Conservation (phyloP, 345 rosid genomes). For the Kernera saxatilis region DNA sequence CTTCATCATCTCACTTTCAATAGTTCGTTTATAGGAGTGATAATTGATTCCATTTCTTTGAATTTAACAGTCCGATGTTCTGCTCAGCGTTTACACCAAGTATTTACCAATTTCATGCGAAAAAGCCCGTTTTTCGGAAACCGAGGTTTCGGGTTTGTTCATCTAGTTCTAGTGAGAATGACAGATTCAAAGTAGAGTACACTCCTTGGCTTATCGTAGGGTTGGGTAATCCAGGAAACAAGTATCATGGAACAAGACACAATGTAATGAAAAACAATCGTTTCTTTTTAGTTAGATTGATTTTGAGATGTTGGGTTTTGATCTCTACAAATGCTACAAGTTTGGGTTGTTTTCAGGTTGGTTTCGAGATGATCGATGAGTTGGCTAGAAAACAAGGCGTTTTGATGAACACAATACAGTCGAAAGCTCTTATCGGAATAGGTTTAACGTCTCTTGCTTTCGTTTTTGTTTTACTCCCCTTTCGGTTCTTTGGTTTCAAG, state of each 20-base stretch:
- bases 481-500: neutral
- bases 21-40: neutral
- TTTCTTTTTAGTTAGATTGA: neutral
- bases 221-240: conserved; percentile 91
- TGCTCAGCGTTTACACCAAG: conserved; percentile 47
- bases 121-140: conserved; percentile 24
- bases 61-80: conserved; percentile 57
- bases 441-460: conserved; percentile 43
- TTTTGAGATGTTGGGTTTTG: neutral
- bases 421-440: conserved; percentile 84
- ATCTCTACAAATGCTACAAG: neutral
- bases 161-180: conserved; percentile 32
- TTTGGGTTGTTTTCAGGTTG: conserved; percentile 48
- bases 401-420: conserved; percentile 73
- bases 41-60: neutral
- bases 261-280: conserved; percentile 45
- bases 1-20: neutral
- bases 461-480: neutral
- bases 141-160: conserved; percentile 47
- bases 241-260: conserved; percentile 93
- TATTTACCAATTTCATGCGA: conserved; percentile 35
- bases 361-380: conserved; percentile 82
- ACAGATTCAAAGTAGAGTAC: conserved; percentile 56
- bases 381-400: conserved; percentile 60
- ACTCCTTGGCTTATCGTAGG: conserved; percentile 95